Evolutionary conservation across 2,329 filamentous ascomycete species (phyloP), one percentile per base, ranked within the genome.

Genomic region (Alternaria arbusti): DNA sequence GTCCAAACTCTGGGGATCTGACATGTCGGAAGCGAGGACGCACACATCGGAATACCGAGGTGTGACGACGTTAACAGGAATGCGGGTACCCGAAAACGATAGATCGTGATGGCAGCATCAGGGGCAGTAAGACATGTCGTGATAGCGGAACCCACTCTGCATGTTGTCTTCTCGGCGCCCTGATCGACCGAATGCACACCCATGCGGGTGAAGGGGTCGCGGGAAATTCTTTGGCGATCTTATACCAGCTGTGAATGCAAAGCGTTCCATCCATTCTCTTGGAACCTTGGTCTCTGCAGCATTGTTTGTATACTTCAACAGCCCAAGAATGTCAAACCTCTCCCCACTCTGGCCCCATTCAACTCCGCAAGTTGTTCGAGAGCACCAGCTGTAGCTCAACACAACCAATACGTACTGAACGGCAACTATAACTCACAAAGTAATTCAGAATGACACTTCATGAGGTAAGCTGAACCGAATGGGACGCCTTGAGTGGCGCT

Each of bases 371-470:
- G 28, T 51, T 32, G 28, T 51, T 51, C 30, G 20, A 36, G 49
- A 23, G 45, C 36, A 57, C 43, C 26, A 49, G 11, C 10, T 36
- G 30, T 20, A n/a, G 17, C 28, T 23, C 20, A 49, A 15, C 23
- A 20, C 44, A 17, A 47, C 20, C 3, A 22, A 45, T 10, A 45
- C 17, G 20, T 45, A 45, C 43, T 22, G 20, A 40, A 36, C 20
- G 22, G 28, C 7, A 22, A 36, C 12, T 3, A n/a, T 5, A 17
- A 11, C 17, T 9, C 17, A 17, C 25, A 25, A 5, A 15, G 4
- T 3, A 40, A 20, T 6, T 36, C 23, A 62, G 0, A 6, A 66
- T 66, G 64, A 49, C 57, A 20, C 51, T 66, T 17, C 64, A 66
- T 25, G 57, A 66, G 46, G 61, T 64, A 36, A 51, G 52, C 7